A percentile compares a stretch with the other conserved stretches of the same genome.
Conservation (phyloP, 129 eudicot genomes). For the Smallanthus sonchifolius region DNA sequence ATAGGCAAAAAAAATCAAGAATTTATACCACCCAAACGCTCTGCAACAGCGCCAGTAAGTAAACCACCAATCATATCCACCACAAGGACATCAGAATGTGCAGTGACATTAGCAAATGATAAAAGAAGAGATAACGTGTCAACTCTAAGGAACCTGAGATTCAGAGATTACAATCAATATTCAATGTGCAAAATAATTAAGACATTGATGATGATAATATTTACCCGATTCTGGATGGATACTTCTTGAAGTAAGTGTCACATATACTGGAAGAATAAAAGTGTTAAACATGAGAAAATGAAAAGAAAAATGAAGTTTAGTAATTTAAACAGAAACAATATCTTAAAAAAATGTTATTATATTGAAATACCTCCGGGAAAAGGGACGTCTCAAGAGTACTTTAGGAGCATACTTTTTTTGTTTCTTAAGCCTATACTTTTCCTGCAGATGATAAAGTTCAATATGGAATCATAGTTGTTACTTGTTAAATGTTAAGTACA, state of each 20-base stretch:
- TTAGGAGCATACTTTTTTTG: conserved; percentile 95
- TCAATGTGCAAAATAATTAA: not conserved
- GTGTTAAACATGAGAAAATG: conserved; percentile 15
- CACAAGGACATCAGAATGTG: conserved; percentile 79
- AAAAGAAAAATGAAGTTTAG: not conserved
- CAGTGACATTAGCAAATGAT: conserved; percentile 73
- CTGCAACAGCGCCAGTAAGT: conserved; percentile 87
- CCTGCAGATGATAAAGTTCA: conserved; percentile 44
- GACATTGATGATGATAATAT: not conserved
- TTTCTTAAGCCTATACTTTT: conserved; percentile 83
- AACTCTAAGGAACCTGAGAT: conserved; percentile 68
- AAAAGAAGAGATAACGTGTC: conserved; percentile 82
- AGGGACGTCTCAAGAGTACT: conserved; percentile 87
- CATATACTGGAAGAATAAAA: conserved; percentile 65
- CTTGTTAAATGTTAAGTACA: not conserved
- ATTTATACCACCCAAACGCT: conserved; percentile 79
- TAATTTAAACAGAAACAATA: not conserved
- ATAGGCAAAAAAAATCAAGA: not conserved
- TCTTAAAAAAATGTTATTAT: not conserved
- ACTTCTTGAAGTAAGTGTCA: conserved; percentile 95
- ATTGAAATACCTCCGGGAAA: conserved; percentile 65
- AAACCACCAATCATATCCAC: conserved; percentile 94
- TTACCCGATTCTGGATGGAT: conserved; percentile 85
- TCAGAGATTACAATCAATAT: not conserved
- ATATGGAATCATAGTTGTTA: conserved; percentile 12